Conservation (phyloP, 2,329 filamentous ascomycete genomes). For the Lachnellula cervina region DNA sequence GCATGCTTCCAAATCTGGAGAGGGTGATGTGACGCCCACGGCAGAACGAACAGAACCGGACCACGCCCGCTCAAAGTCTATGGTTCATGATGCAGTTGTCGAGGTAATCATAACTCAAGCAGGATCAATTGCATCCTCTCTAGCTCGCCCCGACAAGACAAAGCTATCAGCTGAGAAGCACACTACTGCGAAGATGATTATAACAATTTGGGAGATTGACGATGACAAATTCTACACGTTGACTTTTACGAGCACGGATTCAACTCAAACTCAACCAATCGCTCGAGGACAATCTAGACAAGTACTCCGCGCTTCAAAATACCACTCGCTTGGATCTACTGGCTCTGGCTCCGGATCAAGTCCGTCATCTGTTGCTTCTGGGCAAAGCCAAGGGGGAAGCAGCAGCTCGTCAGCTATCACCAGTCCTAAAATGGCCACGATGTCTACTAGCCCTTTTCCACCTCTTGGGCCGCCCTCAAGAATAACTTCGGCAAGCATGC, state of each 20-base stretch:
- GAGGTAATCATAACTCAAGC: slow-evolving; percentile 59
- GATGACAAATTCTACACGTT: slow-evolving; percentile 68
- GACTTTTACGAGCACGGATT: slow-evolving; percentile 63
- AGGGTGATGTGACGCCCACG: slow-evolving; percentile 35
- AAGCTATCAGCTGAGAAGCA: slow-evolving; percentile 32
- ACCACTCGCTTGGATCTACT: slow-evolving; percentile 6
- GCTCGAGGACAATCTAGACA: slow-evolving; percentile 17
- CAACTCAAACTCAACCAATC: slow-evolving; percentile 28
- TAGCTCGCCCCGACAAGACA: slow-evolving; percentile 2
- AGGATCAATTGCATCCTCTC: slow-evolving; percentile 11
- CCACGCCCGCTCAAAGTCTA: slow-evolving; percentile 30
- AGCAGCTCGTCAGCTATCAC: slow-evolving; percentile 35
- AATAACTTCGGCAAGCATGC: slow-evolving; percentile 49
- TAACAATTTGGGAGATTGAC: slow-evolving; percentile 67
- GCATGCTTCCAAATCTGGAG: slow-evolving; percentile 9
- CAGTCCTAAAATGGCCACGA: slow-evolving; percentile 48
- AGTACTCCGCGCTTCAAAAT: slow-evolving; percentile 10
- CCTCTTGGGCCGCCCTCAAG: slow-evolving; percentile 61
- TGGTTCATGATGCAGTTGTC: slow-evolving; percentile 55
- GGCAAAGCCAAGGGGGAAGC: slow-evolving; percentile 20
- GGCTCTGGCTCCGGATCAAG: slow-evolving; percentile 19
- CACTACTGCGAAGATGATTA: slow-evolving; percentile 67
- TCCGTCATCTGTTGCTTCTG: slow-evolving; percentile 26
- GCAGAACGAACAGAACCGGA: slow-evolving; percentile 20
- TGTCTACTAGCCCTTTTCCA: slow-evolving; percentile 58